Conservation (phyloP, 169 alveolate genomes). For the Eimeria acervulina region DNA sequence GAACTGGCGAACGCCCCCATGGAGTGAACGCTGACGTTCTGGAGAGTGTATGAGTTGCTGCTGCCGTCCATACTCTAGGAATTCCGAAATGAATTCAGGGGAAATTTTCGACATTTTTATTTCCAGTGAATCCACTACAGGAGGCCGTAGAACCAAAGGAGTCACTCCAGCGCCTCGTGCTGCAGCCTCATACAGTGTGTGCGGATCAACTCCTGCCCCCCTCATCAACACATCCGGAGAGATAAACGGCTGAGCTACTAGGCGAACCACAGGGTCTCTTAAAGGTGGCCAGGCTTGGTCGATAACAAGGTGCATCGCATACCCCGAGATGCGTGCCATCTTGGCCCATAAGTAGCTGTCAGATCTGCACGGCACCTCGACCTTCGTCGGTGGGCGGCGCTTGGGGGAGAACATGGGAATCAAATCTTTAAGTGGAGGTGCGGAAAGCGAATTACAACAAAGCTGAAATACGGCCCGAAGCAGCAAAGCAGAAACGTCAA, state of each 20-base stretch:
- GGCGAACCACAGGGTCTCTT: constrained; percentile 53
- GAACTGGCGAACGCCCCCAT: constrained; percentile 31
- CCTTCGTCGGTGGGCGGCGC: neutral
- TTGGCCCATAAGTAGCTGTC: constrained; percentile 75
- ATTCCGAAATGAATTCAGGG: constrained; percentile 69
- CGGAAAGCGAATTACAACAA: constrained; percentile 62
- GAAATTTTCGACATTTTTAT: constrained; percentile 74
- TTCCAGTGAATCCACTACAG: constrained; percentile 74
- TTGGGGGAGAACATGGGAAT: constrained; percentile 46
- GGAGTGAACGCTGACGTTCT: constrained; percentile 1
- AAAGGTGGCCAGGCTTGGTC: constrained; percentile 65
- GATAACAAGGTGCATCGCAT: constrained; percentile 55
- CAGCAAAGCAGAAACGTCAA: constrained; percentile 54
- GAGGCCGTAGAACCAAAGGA: constrained; percentile 51
- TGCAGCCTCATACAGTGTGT: constrained; percentile 7
- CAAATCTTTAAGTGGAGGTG: constrained; percentile 51
- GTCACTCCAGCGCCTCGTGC: neutral
- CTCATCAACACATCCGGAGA: constrained; percentile 25
- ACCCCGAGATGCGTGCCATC: constrained; percentile 72
- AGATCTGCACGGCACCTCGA: constrained; percentile 61
- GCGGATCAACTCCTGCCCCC: neutral
- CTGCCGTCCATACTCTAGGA: constrained; percentile 70
- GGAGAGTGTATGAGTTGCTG: constrained; percentile 60
- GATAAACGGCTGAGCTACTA: constrained; percentile 61
- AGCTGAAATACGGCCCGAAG: constrained; percentile 57